Base-by-base conservation (phyloP, 192 early-diverging fungal species). In the Phlyctochytrium arcticum region DNA sequence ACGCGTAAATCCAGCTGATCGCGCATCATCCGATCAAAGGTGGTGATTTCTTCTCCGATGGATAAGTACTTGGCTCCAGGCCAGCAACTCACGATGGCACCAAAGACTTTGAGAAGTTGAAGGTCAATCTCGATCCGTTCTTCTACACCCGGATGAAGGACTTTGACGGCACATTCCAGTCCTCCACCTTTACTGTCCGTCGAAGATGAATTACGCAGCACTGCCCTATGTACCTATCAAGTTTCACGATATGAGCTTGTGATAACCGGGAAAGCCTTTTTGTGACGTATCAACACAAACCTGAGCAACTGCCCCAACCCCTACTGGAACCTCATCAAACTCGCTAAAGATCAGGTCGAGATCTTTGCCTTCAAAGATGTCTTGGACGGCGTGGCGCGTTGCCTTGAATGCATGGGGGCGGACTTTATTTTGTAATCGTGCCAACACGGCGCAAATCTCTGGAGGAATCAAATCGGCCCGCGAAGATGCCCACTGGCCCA, bases 291-390 rank as follows among this genome's bases (percentile, higher is more conserved):
- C n/a, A n/a, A n/a, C n/a, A 26, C 82, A 80, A 35, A 94, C 94
- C 74, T 98, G 96, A 0, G 94, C 94, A 65, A 98, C 93, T 7
- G 96, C 93, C 3, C 96, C 96, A 10, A 91, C 90, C 0, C 96
- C 96, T 26, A 95, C 74, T 0, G 94, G 92, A 0, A 50, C 70
- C 27, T 78, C 75, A 23, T 90, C 88, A 59, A 95, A 90, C 33
- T 76, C 71, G 27, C 80, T 82, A 80, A 98, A 95, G 5, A 93
- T 64, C 9, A 85, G 78, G 12, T 89, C 84, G 19, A 96, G 59
- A 19, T 60, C 68, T 9, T 59, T 68, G 26, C 80, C 78, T 9
- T 79, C 84, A 58, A 19, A 33, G 79, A 95, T 48, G 2, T 79
- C 85, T 2, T 88, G 78, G 55, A 98, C 81, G 0, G 80, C 75